phyloP scores from a whole-genome alignment of 1,139 yeast species.

The Hansenula anomala region DNA sequence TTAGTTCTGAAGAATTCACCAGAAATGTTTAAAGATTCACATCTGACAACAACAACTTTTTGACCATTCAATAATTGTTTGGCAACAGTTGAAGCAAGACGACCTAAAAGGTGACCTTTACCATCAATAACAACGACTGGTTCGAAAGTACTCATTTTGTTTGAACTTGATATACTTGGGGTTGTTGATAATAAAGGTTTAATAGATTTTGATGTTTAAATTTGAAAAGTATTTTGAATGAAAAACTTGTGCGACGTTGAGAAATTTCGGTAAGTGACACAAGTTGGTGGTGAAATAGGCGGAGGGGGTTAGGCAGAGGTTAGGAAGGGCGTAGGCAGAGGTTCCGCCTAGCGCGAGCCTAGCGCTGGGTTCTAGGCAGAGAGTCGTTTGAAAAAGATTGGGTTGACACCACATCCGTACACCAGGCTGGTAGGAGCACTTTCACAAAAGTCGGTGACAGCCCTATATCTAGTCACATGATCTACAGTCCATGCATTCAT shows the following conservation, averaged over 20 bases:
- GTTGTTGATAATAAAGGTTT: slow-evolving; percentile 1
- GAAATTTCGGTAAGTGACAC: background rate
- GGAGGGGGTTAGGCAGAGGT: background rate
- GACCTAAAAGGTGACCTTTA: slow-evolving; percentile 99
- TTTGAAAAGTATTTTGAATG: slow-evolving; percentile 3
- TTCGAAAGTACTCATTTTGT: slow-evolving; percentile 78
- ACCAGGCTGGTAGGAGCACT: too few species aligned
- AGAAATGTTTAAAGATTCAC: slow-evolving; percentile 97
- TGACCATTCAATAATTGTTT: slow-evolving; percentile 98
- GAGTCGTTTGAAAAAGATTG: too few species aligned
- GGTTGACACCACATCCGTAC: too few species aligned
- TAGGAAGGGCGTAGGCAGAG: too few species aligned
- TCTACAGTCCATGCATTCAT: background rate
- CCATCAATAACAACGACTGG: slow-evolving; percentile 98
- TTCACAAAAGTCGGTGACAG: too few species aligned
- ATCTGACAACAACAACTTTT: slow-evolving; percentile 95
- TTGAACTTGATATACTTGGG: background rate
- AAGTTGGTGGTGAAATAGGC: too few species aligned
- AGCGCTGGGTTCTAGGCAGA: too few species aligned
- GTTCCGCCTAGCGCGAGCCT: too few species aligned
- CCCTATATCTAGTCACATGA: background rate
- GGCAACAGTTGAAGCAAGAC: slow-evolving; percentile 98
- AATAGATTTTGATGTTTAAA: background rate
- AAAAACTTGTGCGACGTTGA: slow-evolving; percentile 4
- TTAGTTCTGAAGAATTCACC: slow-evolving; percentile 99